Percentiles rank a stretch among this genome's conserved stretches.
Conservation (phyloP, 2,329 filamentous ascomycete species). For the Leptographium radiaticola region DNA sequence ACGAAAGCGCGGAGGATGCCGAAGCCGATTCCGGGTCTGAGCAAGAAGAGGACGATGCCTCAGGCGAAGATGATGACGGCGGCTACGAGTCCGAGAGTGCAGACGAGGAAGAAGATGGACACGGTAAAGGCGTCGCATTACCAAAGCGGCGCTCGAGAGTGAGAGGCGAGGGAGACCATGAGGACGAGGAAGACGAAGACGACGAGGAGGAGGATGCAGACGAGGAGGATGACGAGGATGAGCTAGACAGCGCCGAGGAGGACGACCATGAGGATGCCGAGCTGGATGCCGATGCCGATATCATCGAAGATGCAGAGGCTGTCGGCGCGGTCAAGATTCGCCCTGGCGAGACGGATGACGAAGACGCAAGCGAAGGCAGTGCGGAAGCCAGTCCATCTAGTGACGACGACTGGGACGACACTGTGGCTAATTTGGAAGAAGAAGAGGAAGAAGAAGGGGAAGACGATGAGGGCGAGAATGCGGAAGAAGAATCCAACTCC, state of each 20-base stretch:
- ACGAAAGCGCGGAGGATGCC: slow-evolving; percentile 17
- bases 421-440: slow-evolving; percentile 32
- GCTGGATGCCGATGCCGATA: slow-evolving; percentile 19
- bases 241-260: slow-evolving; percentile 16
- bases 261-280: slow-evolving; percentile 14
- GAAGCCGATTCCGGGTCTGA: slow-evolving; percentile 14
- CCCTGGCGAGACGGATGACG: slow-evolving; percentile 35
- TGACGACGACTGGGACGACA: slow-evolving; percentile 47
- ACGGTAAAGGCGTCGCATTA: slow-evolving; percentile 13
- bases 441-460: slow-evolving; percentile 64
- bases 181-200: slow-evolving; percentile 19
- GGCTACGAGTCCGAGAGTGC: slow-evolving; percentile 17
- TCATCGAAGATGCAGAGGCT: slow-evolving; percentile 36
- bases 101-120: slow-evolving; percentile 16
- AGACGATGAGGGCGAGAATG: slow-evolving; percentile 40
- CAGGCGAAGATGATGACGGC: slow-evolving; percentile 16
- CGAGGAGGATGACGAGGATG: slow-evolving; percentile 16
- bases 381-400: slow-evolving; percentile 29
- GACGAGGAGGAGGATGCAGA: slow-evolving; percentile 14
- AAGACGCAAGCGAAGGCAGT: slow-evolving; percentile 25
- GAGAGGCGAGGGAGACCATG: slow-evolving; percentile 16
- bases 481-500: slow-evolving; percentile 36
- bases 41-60: slow-evolving; percentile 19
- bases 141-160: slow-evolving; percentile 15
- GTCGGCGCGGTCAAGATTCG: slow-evolving; percentile 45